Percentiles rank a stretch among this genome's conserved stretches.
phyloP scores from a whole-genome alignment of 768 basidiomycete genomes.

The Lactarius vividus region DNA sequence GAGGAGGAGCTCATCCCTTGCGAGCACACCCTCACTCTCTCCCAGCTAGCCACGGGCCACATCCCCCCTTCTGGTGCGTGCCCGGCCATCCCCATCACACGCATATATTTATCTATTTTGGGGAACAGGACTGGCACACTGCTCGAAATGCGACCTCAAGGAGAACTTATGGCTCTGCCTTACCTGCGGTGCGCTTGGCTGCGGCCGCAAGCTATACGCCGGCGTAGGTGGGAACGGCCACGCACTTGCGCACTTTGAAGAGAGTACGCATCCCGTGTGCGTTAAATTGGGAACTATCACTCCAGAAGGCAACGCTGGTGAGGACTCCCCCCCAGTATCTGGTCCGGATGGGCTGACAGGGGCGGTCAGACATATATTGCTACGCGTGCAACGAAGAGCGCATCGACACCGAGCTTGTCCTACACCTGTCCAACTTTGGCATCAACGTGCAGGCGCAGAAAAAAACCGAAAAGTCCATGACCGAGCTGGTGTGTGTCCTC shows the following conservation, averaged over 20 bases:
- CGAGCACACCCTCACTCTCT: conserved; percentile 67
- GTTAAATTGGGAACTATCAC: conserved; percentile 98
- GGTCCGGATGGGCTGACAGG: background rate
- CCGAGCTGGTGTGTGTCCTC: conserved; percentile 67
- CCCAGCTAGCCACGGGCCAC: conserved; percentile 46
- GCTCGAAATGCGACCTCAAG: conserved; percentile 78
- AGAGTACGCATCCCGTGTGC: conserved; percentile 71
- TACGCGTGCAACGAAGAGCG: conserved; percentile 86
- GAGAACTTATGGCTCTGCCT: conserved; percentile 96
- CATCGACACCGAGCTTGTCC: conserved; percentile 68
- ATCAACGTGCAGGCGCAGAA: conserved; percentile 78
- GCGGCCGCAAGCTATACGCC: conserved; percentile 83
- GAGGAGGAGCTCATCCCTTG: conserved; percentile 90
- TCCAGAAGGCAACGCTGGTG: conserved; percentile 88
- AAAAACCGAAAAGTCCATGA: conserved; percentile 97
- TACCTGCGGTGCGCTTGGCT: conserved; percentile 85
- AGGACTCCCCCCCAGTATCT: conserved; percentile 27
- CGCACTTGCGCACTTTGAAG: conserved; percentile 72
- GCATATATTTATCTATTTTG: background rate
- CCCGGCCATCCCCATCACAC: background rate
- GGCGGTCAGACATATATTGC: conserved; percentile 78
- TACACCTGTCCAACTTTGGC: conserved; percentile 78
- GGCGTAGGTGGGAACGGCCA: conserved; percentile 87
- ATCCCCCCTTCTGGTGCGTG: conserved; percentile 55
- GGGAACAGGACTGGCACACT: conserved; percentile 51